These are phyloP conservation scores for Fraxinus dipetala DNA, from an alignment of 305 asterid genomes.

Conservation along the genomic window DNA sequence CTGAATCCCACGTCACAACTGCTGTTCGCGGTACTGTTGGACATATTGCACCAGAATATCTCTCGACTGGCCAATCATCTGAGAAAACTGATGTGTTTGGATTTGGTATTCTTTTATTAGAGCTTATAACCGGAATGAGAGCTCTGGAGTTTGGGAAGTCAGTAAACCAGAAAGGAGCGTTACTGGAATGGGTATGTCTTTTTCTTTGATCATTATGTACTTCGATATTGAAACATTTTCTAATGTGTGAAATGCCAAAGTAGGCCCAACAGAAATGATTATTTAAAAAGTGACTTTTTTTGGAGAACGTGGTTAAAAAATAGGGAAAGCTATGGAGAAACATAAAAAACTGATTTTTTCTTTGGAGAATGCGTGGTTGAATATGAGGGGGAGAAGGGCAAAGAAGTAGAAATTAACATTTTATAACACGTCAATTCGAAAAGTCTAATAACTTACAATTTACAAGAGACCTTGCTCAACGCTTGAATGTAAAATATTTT, in stretches of 20 bases:
- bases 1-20: conserved; percentile 86
- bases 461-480: not conserved
- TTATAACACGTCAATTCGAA: not conserved
- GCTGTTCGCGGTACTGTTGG: conserved; percentile 98
- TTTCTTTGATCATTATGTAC: not conserved
- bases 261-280: no score
- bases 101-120: conserved; percentile 82
- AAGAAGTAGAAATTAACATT: not conserved
- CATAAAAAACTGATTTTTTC: not conserved
- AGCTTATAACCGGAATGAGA: conserved; percentile 90
- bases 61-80: conserved; percentile 92
- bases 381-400: not conserved
- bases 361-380: no score
- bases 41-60: conserved; percentile 94
- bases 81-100: conserved; percentile 96
- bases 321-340: not conserved
- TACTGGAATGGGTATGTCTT: conserved; percentile 73
- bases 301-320: not conserved
- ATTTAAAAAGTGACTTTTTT: not conserved
- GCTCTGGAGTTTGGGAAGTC: conserved; percentile 89
- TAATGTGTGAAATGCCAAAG: not conserved
- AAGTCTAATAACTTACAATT: not conserved
- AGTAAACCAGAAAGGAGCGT: conserved; percentile 75
- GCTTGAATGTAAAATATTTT: not conserved
- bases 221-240: not conserved